Conservation (phyloP, 805 yeast species). For the Pichia heedii region DNA sequence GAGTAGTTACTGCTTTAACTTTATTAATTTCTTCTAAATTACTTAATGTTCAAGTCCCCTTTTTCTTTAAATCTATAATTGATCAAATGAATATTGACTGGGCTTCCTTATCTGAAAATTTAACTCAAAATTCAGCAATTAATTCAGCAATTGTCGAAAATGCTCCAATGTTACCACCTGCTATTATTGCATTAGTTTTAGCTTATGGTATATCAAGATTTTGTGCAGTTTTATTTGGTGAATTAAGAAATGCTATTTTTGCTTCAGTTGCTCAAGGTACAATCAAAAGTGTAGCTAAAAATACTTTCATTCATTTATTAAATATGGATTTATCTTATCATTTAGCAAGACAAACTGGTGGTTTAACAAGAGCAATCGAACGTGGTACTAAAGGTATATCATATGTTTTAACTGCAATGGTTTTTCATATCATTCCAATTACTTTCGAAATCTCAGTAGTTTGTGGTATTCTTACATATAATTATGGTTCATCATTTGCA, state of each 20-base stretch:
- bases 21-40: constrained; percentile 74
- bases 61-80: constrained; percentile 79
- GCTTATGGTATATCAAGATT: constrained; percentile 93
- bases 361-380: constrained; percentile 91
- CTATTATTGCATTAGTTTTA: constrained; percentile 58
- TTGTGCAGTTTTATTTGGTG: constrained; percentile 92
- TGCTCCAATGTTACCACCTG: constrained; percentile 36
- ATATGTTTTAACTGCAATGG: constrained; percentile 89
- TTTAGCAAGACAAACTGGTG: constrained; percentile 88
- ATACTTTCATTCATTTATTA: constrained; percentile 77
- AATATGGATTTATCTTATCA: constrained; percentile 86
- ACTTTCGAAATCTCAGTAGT: constrained; percentile 88
- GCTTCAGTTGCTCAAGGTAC: constrained; percentile 95
- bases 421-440: constrained; percentile 92
- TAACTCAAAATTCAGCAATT: constrained; percentile 16
- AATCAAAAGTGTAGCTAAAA: constrained; percentile 78
- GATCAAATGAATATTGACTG: constrained; percentile 93
- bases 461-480: constrained; percentile 87
- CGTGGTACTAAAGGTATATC: constrained; percentile 97
- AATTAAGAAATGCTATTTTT: constrained; percentile 87
- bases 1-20: constrained; percentile 70
- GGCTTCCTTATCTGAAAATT: constrained; percentile 46
- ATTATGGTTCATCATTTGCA: constrained; percentile 84
- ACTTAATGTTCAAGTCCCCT: constrained; percentile 91
- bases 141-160: constrained; percentile 7